Evolutionary conservation across 2,329 filamentous ascomycete species (phyloP).

Genomic region (Rosellinia necatrix): DNA sequence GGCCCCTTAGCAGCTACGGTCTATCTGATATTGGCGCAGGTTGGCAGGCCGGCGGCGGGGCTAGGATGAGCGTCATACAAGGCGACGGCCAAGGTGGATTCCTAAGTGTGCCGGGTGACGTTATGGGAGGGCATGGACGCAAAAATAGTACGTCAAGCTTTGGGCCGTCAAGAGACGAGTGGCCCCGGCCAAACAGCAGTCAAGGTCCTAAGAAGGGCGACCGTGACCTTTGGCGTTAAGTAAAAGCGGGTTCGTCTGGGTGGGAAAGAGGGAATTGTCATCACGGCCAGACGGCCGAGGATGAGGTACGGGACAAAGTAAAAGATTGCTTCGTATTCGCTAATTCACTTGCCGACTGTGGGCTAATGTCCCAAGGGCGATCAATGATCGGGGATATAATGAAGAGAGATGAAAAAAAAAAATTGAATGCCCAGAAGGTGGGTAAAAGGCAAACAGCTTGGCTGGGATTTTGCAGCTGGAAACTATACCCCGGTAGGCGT

Average conservation of each 20-base stretch:
- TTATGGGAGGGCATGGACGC: constrained; percentile 24
- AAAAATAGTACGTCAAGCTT: constrained; percentile 31
- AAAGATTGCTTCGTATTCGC: not conserved
- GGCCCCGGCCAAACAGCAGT: constrained; percentile 51
- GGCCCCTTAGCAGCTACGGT: constrained; percentile 62
- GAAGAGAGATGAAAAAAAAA: constrained; percentile 9
- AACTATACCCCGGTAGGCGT: constrained; percentile 20
- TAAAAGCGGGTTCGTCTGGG: not conserved
- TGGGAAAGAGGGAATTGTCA: not conserved
- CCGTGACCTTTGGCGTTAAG: constrained; percentile 50
- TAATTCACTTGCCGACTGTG: not conserved
- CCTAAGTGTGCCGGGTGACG: constrained; percentile 52
- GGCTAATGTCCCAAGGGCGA: not conserved
- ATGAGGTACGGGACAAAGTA: not conserved
- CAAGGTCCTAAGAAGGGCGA: constrained; percentile 46
- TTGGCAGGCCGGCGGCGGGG: constrained; percentile 56
- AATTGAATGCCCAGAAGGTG: constrained; percentile 1
- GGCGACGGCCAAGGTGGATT: constrained; percentile 58
- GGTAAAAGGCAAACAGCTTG: constrained; percentile 1
- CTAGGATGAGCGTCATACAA: constrained; percentile 57
- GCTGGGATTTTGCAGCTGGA: constrained; percentile 16
- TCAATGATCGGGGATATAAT: not conserved
- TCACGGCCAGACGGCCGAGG: too few relatives aligned
- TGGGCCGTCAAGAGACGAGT: constrained; percentile 41
- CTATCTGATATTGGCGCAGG: constrained; percentile 57